Evolutionary conservation across 2,329 filamentous ascomycete genomes (phyloP).

Genomic region (Botrytis squamosa): DNA sequence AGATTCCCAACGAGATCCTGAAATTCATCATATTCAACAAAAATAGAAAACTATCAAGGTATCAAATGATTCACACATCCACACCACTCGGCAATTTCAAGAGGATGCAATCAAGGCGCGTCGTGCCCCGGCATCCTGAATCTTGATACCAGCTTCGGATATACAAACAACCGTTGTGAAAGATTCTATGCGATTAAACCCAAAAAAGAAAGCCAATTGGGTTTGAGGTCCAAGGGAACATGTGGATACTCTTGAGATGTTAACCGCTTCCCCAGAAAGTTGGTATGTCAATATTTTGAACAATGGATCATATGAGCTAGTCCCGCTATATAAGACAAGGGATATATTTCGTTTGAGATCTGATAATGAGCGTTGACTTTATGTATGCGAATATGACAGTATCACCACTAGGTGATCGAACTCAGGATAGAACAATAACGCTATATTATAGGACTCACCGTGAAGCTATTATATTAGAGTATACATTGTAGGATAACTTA

Average conservation of each 20-base stretch:
- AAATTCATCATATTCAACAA: background rate
- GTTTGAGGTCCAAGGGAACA: too few relatives aligned
- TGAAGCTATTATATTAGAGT: background rate
- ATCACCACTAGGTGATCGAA: background rate
- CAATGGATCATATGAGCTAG: background rate
- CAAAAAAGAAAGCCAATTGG: too few relatives aligned
- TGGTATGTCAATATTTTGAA: background rate
- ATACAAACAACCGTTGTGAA: background rate
- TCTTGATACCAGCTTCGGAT: background rate
- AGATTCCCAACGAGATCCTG: too few relatives aligned
- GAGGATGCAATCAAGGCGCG: accelerated
- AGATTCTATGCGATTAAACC: too few relatives aligned
- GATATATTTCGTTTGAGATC: background rate
- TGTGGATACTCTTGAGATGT: background rate
- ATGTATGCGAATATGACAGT: background rate
- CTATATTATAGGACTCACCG: background rate
- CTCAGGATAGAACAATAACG: background rate
- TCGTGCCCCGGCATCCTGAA: accelerated
- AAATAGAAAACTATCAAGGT: background rate
- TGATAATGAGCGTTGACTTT: background rate
- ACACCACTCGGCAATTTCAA: background rate
- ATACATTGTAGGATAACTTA: background rate
- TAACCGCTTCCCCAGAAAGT: background rate
- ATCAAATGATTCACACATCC: too few relatives aligned
- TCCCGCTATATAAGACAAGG: background rate